A percentile compares a stretch with the other conserved stretches of the same genome.
phyloP scores from a whole-genome alignment of 345 rosid species.

The Iberis pinnata region DNA sequence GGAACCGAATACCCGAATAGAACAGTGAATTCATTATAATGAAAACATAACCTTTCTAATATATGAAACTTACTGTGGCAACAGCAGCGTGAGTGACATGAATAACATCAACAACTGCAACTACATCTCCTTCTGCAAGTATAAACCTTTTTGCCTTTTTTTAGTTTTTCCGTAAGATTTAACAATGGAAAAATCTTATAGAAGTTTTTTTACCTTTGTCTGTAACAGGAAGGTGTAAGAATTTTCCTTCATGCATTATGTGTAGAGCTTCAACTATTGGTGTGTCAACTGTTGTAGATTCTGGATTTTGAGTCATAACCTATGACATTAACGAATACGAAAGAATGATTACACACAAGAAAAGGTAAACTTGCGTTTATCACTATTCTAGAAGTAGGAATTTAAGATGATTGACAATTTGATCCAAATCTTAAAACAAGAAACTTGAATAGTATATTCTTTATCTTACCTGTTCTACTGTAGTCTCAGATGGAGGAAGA shows the following conservation, averaged over 20 bases:
- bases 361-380: neutral
- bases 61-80: slow-evolving; percentile 59
- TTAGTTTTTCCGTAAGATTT: neutral
- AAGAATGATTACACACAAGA: slow-evolving; percentile 7
- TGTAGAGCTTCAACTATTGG: slow-evolving; percentile 96
- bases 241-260: slow-evolving; percentile 92
- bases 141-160: slow-evolving; percentile 16
- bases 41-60: too few species aligned
- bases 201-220: slow-evolving; percentile 52
- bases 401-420: neutral
- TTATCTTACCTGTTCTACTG: slow-evolving; percentile 67
- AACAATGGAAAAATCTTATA: slow-evolving; percentile 5
- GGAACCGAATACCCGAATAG: too few species aligned
- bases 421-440: slow-evolving; percentile 8
- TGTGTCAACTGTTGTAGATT: slow-evolving; percentile 75
- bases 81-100: slow-evolving; percentile 93
- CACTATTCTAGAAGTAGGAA: neutral
- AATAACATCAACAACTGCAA: slow-evolving; percentile 81
- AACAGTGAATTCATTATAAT: too few species aligned
- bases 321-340: slow-evolving; percentile 28
- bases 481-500: slow-evolving; percentile 63
- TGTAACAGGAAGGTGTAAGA: slow-evolving; percentile 92
- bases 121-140: slow-evolving; percentile 70
- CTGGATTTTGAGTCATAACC: slow-evolving; percentile 99
- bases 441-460: neutral